Conservation (phyloP, 768 basidiomycete species). For the Rhizopogon rudus region DNA sequence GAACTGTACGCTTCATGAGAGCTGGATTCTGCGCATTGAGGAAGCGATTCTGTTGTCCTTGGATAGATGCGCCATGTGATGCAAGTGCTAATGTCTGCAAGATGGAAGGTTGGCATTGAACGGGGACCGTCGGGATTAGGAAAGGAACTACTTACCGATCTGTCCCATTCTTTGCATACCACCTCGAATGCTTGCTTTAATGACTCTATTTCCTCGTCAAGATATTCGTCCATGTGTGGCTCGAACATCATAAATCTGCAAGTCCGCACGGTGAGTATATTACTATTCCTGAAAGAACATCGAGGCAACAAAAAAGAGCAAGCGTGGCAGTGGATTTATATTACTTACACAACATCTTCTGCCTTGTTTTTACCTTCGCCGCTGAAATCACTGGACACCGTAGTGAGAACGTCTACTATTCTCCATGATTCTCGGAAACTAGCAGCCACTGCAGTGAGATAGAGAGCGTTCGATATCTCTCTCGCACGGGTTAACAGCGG, state of each 20-base stretch:
- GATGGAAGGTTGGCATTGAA: neutral
- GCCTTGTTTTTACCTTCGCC: conserved; percentile 25
- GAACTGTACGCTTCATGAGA: conserved; percentile 85
- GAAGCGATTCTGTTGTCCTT: conserved; percentile 50
- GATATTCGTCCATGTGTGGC: conserved; percentile 94
- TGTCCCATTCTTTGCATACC: conserved; percentile 80
- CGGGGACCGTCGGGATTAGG: neutral
- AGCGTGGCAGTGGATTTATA: neutral
- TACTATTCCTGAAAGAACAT: neutral
- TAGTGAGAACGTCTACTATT: conserved; percentile 72
- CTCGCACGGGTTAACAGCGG: conserved; percentile 74
- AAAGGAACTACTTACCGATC: conserved; percentile 42
- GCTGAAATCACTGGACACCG: conserved; percentile 35
- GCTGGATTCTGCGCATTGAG: conserved; percentile 85
- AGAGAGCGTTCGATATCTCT: conserved; percentile 63
- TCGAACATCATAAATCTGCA: conserved; percentile 92
- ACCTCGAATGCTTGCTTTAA: conserved; percentile 69
- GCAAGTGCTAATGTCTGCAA: neutral
- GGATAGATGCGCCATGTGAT: neutral
- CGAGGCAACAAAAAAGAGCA: conserved; percentile 8
- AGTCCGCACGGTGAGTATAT: neutral
- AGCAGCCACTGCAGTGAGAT: conserved; percentile 83
- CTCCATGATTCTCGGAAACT: conserved; percentile 86
- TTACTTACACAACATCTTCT: conserved; percentile 79
- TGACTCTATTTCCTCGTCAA: conserved; percentile 87